Base-by-base conservation (phyloP, 2,329 filamentous ascomycete genomes). In the Hymenoscyphus repandus region DNA sequence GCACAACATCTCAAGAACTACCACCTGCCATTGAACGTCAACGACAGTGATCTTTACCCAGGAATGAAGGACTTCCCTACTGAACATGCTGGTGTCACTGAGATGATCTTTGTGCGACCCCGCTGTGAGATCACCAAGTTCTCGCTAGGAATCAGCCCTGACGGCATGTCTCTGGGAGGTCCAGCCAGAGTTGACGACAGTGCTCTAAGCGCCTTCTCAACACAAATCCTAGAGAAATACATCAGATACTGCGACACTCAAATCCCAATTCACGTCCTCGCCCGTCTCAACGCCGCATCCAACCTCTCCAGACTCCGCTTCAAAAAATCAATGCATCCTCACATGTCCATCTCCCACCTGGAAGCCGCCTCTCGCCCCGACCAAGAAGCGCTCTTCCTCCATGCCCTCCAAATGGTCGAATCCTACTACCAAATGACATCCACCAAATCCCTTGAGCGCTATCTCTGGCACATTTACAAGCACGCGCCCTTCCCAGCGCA, bases 1-100 rank as follows among this genome's bases (percentile, higher is more conserved):
- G 63, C 70, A 7, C 60, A 63, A 5, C 63, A 69, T n/a, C 65
- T 64, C 11, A 76, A 72, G 55, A 72, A 77, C 56, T 77, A 76
- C 1, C 66, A 65, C 2, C 61, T 74, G 5, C 78, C 78, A 0
- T 68, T 72, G 11, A 79, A 80, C 49, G 62, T 82, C 37, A 74
- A 82, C 62, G 79, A 83, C 58, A 69, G 64, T 2, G 74, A 75
- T 53, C 72, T 78, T 40, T 70, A 68, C 2, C 73, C 73, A 0
- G 67, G 69, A 3, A 71, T 65, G 30, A 69, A 64, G 33, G 69
- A 72, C n/a, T 56, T 64, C 1, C 72, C 73, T 0, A 56, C 55
- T 4, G 70, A 72, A 37, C 68, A 70, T 18, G 57, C 65, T 2
- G 69, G 74, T 0, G 57, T 68, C 0, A 74, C 73, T 1, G 74